Conservation (phyloP, 768 basidiomycete genomes). For the Stropharia rugosoannulata region DNA sequence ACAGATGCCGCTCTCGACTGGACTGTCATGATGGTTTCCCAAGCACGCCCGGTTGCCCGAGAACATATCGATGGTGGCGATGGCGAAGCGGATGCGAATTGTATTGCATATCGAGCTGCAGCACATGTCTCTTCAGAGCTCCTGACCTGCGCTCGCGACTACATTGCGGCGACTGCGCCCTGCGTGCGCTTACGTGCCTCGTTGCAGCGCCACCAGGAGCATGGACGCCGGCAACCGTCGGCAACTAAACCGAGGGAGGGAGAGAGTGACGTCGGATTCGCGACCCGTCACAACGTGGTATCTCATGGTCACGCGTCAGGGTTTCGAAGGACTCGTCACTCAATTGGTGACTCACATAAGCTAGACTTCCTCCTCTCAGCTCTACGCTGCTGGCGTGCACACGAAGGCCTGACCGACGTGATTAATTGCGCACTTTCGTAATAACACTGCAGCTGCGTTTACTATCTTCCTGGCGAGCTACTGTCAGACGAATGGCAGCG, state of each 20-base stretch:
- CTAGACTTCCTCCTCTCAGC: neutral
- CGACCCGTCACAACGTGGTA: slow-evolving; percentile 21
- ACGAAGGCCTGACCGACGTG: neutral
- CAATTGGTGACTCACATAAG: slow-evolving; percentile 5
- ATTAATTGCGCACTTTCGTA: neutral
- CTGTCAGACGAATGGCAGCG: neutral
- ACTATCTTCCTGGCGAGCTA: neutral
- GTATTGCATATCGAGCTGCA: too few species aligned
- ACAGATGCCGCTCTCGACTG: too few species aligned
- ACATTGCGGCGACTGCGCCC: neutral
- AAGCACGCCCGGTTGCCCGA: too few species aligned
- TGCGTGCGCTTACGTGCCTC: neutral
- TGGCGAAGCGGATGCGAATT: too few species aligned
- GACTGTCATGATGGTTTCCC: too few species aligned
- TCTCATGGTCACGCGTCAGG: slow-evolving; percentile 14
- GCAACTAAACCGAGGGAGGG: neutral
- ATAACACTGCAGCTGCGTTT: neutral
- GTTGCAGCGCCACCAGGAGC: neutral
- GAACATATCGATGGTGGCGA: too few species aligned
- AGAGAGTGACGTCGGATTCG: slow-evolving; percentile 10
- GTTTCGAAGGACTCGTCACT: slow-evolving; percentile 1
- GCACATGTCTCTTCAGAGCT: too few species aligned
- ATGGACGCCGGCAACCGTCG: slow-evolving; percentile 7
- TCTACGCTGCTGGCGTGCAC: neutral
- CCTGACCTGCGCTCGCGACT: too few species aligned